phyloP scores from a whole-genome alignment of 2,329 filamentous ascomycete species.

The Periconia macrospinosa region DNA sequence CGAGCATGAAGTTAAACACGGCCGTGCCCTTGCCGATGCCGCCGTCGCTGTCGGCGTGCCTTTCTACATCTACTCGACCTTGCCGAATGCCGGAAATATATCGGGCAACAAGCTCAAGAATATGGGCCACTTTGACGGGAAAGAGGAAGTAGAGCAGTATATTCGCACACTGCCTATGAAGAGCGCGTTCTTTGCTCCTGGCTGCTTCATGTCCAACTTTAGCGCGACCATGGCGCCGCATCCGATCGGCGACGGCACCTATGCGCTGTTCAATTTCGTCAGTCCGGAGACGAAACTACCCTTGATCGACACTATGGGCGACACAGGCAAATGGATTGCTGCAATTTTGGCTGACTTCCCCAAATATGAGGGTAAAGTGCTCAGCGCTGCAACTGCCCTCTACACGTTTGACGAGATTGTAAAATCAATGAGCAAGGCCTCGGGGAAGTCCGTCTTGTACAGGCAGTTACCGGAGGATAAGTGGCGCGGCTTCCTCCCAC shows the following conservation, averaged over 20 bases:
- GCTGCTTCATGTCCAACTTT: slow-evolving; percentile 24
- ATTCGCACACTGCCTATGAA: slow-evolving; percentile 14
- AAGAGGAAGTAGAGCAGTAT: slow-evolving; percentile 40
- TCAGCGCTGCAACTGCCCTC: slow-evolving; percentile 1
- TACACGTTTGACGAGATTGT: slow-evolving; percentile 9
- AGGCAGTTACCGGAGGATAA: background rate
- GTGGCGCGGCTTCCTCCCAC: background rate
- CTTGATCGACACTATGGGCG: slow-evolving; percentile 16
- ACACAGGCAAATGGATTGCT: slow-evolving; percentile 21
- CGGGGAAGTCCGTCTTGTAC: background rate
- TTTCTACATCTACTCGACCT: slow-evolving; percentile 17
- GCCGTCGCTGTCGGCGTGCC: slow-evolving; percentile 11
- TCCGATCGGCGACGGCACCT: slow-evolving; percentile 3
- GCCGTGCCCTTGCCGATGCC: slow-evolving; percentile 16
- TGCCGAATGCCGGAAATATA: slow-evolving; percentile 16
- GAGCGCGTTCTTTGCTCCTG: slow-evolving; percentile 22
- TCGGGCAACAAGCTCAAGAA: slow-evolving; percentile 31
- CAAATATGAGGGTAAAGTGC: slow-evolving; percentile 12
- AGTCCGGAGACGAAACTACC: slow-evolving; percentile 10
- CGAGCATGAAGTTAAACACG: slow-evolving; percentile 16
- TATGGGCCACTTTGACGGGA: slow-evolving; percentile 44
- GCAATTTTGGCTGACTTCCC: slow-evolving; percentile 11
- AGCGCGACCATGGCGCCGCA: slow-evolving; percentile 4
- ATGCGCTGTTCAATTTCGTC: slow-evolving; percentile 7
- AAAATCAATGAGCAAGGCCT: background rate